A percentile compares a stretch with the other conserved stretches of the same genome.
Conservation (phyloP, 305 asterid genomes). For the Plantago coronopus region DNA sequence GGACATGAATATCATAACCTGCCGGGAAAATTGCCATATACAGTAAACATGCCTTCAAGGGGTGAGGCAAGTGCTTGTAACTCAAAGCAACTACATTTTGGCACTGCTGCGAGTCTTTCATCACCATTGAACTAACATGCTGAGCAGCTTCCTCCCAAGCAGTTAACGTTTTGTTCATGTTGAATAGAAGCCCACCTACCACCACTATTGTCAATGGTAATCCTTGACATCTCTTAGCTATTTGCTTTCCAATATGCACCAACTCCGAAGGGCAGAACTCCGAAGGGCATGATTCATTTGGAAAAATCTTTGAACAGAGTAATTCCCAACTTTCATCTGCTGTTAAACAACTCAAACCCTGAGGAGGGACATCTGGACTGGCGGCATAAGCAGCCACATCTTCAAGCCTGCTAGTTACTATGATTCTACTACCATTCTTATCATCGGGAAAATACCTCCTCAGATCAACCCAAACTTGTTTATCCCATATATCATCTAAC, state of each 20-base stretch:
- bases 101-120: conserved; percentile 21
- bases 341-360: conserved; percentile 12
- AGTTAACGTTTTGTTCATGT: conserved; percentile 6
- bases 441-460: conserved; percentile 22
- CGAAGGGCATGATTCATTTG: conserved; percentile 18
- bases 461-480: conserved; percentile 21
- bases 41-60: conserved; percentile 21
- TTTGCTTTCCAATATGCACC: conserved; percentile 20
- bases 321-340: conserved; percentile 27
- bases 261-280: conserved; percentile 22
- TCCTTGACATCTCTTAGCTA: conserved; percentile 27
- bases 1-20: conserved; percentile 20
- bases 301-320: conserved; percentile 20
- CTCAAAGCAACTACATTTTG: conserved; percentile 21
- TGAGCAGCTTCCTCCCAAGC: conserved; percentile 19
- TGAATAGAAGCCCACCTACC: conserved; percentile 25
- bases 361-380: conserved; percentile 16
- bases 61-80: conserved; percentile 23
- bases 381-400: conserved; percentile 19
- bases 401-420: conserved; percentile 24
- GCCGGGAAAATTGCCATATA: conserved; percentile 21
- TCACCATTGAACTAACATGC: conserved; percentile 19
- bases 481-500: conserved; percentile 32
- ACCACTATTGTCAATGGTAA: conserved; percentile 27
- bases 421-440: conserved; percentile 25